Conservation (phyloP, 2,329 filamentous ascomycete genomes). For the Didymella segeticola region DNA sequence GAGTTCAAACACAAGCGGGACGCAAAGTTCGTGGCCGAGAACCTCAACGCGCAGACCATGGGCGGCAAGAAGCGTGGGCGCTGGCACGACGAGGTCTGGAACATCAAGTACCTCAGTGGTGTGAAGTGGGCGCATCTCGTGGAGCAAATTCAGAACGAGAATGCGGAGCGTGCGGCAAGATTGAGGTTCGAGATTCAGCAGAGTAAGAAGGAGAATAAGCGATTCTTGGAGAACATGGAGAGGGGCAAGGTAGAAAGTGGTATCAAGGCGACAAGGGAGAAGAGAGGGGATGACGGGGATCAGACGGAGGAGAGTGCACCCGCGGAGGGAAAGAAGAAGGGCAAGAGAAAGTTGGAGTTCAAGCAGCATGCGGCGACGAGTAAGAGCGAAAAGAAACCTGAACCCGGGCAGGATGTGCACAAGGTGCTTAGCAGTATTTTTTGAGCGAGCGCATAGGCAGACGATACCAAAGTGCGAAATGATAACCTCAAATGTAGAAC, state of each 20-base stretch:
- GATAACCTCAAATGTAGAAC: not conserved
- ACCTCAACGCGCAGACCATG: constrained; percentile 78
- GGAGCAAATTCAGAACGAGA: constrained; percentile 81
- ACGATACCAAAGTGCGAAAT: constrained; percentile 14
- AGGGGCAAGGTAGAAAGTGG: constrained; percentile 74
- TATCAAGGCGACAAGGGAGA: constrained; percentile 65
- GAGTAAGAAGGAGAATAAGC: constrained; percentile 79
- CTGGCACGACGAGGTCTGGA: constrained; percentile 89
- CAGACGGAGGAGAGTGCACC: constrained; percentile 18
- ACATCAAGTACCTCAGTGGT: constrained; percentile 78
- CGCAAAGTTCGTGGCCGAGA: constrained; percentile 76
- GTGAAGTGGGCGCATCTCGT: constrained; percentile 80
- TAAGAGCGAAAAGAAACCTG: constrained; percentile 42
- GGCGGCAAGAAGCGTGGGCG: constrained; percentile 84
- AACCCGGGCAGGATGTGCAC: constrained; percentile 39
- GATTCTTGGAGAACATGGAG: constrained; percentile 81
- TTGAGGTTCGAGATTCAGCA: constrained; percentile 80
- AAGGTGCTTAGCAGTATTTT: constrained; percentile 49
- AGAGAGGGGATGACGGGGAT: constrained; percentile 52
- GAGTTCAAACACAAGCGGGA: constrained; percentile 79
- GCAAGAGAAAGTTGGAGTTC: constrained; percentile 60
- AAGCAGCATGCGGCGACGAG: constrained; percentile 67
- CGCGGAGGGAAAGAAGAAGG: constrained; percentile 23
- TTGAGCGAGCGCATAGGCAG: constrained; percentile 18
- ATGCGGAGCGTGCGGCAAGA: constrained; percentile 77